Base-by-base conservation (phyloP, 2,329 filamentous ascomycete genomes). In the Penicillium nordicum region DNA sequence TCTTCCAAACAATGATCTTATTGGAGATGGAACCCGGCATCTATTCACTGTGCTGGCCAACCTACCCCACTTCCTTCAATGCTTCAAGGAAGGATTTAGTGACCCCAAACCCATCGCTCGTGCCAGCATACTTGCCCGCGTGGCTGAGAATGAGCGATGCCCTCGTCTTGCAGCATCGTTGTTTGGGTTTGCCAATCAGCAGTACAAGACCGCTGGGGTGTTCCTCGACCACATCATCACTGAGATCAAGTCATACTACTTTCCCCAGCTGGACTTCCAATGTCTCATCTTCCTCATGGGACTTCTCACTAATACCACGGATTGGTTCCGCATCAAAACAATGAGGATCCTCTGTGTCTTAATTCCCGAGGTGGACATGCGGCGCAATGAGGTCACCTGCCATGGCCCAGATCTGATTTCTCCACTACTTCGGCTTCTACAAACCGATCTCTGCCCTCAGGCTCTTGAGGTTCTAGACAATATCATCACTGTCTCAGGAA, bases 361-460 rank as follows among this genome's bases (percentile, higher is more conserved):
- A 57, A 89, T 99, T 45, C 90, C 92, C 0, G 88, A 93, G 51
- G 89, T 97, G 32, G 92, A 99, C 69, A 96, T 97, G 89, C 87
- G 88, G 53, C 92, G 92, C 66, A 86, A 89, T 0, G 92, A 96
- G 62, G 90, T 99, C 61, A 89, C 92, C 5, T 88, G 86, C 8
- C 92, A 97, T 72, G 93, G 94, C 0, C 92, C 93, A 1, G 95
- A 99, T 74, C 82, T 99, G 46, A 96, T 99, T 54, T 97, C 94
- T 1, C 95, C 94, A 0, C 81, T 99, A 0, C 78, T 99, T 53
- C 86, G 94, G 52, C 81, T 99, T 21, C 77, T 99, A 38, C 92
- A 97, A 70, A 97, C 93, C 1, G 91, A 96, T 58, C 92, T 92
- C 67, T 97, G 92, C 72, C 91, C 94, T 73, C 89, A 96, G 68